Conservation (phyloP, 2,329 filamentous ascomycete genomes). For the Fusarium sp. region DNA sequence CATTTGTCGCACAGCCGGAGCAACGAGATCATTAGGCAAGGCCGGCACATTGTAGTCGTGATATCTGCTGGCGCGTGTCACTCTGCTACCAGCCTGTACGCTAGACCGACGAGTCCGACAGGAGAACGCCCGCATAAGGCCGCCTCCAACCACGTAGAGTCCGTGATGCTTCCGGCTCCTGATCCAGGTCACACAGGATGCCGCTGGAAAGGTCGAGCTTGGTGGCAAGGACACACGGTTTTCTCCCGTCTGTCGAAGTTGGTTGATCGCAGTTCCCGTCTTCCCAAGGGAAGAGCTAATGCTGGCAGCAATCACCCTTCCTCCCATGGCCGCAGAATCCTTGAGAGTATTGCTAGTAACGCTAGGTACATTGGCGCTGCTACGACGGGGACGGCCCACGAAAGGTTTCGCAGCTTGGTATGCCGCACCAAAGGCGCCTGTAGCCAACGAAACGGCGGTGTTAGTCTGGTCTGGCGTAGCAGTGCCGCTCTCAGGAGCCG, state of each 20-base stretch:
- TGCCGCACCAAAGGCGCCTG: conserved; percentile 77
- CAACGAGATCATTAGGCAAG: conserved; percentile 70
- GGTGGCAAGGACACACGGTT: conserved; percentile 78
- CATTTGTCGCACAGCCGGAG: conserved; percentile 66
- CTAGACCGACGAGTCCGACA: conserved; percentile 67
- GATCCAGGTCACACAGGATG: conserved; percentile 74
- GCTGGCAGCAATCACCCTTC: conserved; percentile 77
- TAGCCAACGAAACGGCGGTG: conserved; percentile 75
- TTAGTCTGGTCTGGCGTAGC: conserved; percentile 61
- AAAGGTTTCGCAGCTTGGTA: conserved; percentile 75
- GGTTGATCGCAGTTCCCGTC: conserved; percentile 76
- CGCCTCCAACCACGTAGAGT: conserved; percentile 74
- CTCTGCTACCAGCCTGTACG: conserved; percentile 64
- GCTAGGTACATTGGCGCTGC: conserved; percentile 52
- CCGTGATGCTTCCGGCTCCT: conserved; percentile 70
- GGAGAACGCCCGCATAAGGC: conserved; percentile 74
- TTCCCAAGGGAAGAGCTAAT: conserved; percentile 81
- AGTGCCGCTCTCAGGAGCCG: conserved; percentile 57
- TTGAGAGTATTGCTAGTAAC: conserved; percentile 60
- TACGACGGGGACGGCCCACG: conserved; percentile 66
- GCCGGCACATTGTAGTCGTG: conserved; percentile 75
- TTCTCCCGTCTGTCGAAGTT: conserved; percentile 79
- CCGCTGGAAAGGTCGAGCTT: conserved; percentile 64
- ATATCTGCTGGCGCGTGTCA: conserved; percentile 68
- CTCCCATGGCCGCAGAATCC: conserved; percentile 75